Base-by-base conservation (phyloP, 163 green algal species). In the Chlorella variabilis region DNA sequence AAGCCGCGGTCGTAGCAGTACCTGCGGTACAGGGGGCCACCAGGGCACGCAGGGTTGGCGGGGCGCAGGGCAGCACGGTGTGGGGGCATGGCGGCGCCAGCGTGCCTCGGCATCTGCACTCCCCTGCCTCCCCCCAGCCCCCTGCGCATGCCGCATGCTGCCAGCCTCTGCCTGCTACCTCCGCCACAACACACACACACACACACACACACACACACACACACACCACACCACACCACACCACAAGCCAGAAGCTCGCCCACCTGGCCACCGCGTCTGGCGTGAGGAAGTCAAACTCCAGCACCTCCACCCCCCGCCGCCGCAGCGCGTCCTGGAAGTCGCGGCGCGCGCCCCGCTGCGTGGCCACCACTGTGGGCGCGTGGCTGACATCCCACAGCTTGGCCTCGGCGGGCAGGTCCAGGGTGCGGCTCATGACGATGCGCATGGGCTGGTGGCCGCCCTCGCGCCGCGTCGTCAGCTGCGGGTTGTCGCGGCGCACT, bases 221-320 rank as follows among this genome's bases (percentile, higher is more conserved):
- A n/a, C n/a, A n/a, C n/a, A n/a, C n/a, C 45, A 54, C 45, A 23
- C 45, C 15, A 54, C 45, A 54, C 15, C 45, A 54, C 11, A 54
- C 45, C 45, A 11, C 45, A 11, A 54, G 45, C 45, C 11, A 54
- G 11, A 54, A 54, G 45, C 11, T 29, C 36, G 33, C 71, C 5
- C 54, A 98, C 42, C 96, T 87, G 29, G 94, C 93, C n/a, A 99
- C 96, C 0, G 75, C 85, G 31, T 90, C 85, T 0, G 96, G 96
- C 0, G 90, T 97, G 27, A 99, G 86, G 67, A 98, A 98, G 86
- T 98, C 94, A 89, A 99, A 99, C 87, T 99, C 94, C 17, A 99
- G 90, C 9, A 99, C 94, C 71, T 98, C 91, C 27, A 97, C 91
- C 3, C 95, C 97, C 61, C 41, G 92, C 15, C 59, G 54, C 0